Base-by-base conservation (phyloP, 345 rosid species). In the Boechera divaricarpa region DNA sequence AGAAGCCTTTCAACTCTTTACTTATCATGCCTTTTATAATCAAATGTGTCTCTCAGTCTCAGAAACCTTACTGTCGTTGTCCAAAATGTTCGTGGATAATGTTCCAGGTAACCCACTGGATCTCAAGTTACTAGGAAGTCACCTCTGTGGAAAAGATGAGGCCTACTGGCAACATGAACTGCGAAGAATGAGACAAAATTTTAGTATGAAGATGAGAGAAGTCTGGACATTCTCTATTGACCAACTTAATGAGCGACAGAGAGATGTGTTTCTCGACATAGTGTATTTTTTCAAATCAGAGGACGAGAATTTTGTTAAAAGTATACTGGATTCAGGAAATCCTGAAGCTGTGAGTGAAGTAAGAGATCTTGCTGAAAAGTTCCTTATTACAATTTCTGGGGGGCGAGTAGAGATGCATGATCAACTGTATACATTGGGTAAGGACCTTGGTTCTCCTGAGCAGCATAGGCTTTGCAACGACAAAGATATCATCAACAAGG, bases 81-180 rank as follows among this genome's bases (percentile, higher is more conserved):
- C 82, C 0, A 57, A 39, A 2, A 32, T 4, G 2, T 65, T 75
- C 6, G 60, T 75, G 18, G n/a, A 24, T 28, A 62, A 74, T 56
- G 79, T 69, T 28, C 7, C 59, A 15, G 84, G 87, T 0, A 35
- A 77, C 8, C 87, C 82, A 10, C 21, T 72, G 4, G 79, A 74
- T 35, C 76, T 84, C 28, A 77, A 71, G 62, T 48, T 71, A 35
- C 10, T 82, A 5, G 82, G 83, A 2, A 55, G 59, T 0, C 47
- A 12, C n/a, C 61, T 79, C 0, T 24, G 12, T 9, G 52, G n/a
- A 7, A 66, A 47, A 44, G 45, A 11, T 4, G 29, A n/a, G 16
- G 7, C 12, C 3, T 29, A 52, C 8, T 78, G 82, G 87, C 53
- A 67, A 69, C 21, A 73, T 52, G 24, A 47, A 0, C 10, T 80